Base-by-base conservation (phyloP, 1,284 basidiomycete genomes). In the Mycena citricolor region DNA sequence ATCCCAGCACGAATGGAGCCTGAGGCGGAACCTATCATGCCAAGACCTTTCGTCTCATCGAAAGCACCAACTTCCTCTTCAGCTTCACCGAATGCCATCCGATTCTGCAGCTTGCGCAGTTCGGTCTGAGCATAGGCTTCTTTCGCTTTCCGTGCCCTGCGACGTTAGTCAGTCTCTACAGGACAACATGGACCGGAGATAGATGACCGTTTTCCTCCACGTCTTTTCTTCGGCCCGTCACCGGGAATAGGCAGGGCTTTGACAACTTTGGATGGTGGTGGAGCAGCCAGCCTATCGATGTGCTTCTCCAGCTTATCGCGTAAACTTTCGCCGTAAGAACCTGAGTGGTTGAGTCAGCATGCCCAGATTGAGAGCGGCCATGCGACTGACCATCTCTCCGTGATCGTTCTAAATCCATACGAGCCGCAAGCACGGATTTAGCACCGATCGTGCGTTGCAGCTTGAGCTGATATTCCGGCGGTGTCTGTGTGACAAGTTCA, bases 61-160 rank as follows among this genome's bases (percentile, higher is more conserved):
- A 94, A 97, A 16, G 93, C 91, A 28, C 92, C 94, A 17, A 94
- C 87, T 66, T 99, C 97, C 59, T 95, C 87, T 64, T 99, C 97
- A 2, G 86, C 87, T 67, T 95, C 87, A 42, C 97, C 97, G 58
- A 99, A 99, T 53, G 79, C 84, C 84, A 99, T 87, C 35, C 97
- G 82, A 66, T 99, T 99, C 68, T 97, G 94, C 57, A 97, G 74
- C 69, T 99, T 99, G 54, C 92, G 84, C 36, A 99, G 71, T 67
- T 99, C 97, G 3, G 97, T 98, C 68, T 94, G 90, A 4, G 94
- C 94, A 60, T 95, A 94, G 5, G 90, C 90, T 67, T 99, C 97
- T 63, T 99, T 99, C 17, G 93, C 88, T 64, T 97, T 97, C 35
- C 97, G 83, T 2, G 95, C 97, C 8, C 93, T 94, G 54, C 4